phyloP scores from a whole-genome alignment of 805 yeast genomes.

The Blastobotrys robertii region DNA sequence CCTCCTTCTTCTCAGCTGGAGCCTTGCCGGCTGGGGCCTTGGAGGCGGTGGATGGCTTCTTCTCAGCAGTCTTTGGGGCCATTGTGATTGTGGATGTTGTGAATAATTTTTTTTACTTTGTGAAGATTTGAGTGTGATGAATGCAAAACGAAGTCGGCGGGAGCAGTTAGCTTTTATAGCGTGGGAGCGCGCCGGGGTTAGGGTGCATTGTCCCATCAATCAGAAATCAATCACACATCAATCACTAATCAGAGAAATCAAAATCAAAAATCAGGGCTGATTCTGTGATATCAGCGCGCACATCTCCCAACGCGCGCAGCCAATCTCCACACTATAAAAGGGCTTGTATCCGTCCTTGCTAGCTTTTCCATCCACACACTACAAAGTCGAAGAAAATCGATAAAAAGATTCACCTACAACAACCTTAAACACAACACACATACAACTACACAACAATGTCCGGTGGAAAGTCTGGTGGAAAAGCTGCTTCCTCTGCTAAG shows the following conservation, averaged over 20 bases:
- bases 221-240: too few species aligned
- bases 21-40: conserved; percentile 82
- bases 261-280: too few species aligned
- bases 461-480: conserved; percentile 77
- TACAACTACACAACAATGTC: conserved; percentile 40
- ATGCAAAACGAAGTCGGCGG: conserved; percentile 15
- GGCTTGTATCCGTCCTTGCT: too few species aligned
- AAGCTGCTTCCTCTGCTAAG: conserved; percentile 91
- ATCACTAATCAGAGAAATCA: too few species aligned
- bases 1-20: conserved; percentile 88
- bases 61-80: conserved; percentile 45
- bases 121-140: conserved; percentile 13
- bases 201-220: too few species aligned
- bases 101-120: conserved; percentile 23
- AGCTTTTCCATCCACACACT: conserved; percentile 12
- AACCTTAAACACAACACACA: conserved; percentile 4
- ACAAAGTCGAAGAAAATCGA: conserved; percentile 10
- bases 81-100: conserved; percentile 19
- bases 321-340: neutral
- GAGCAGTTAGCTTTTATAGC: neutral
- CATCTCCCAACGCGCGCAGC: neutral
- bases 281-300: too few species aligned
- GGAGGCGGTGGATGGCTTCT: conserved; percentile 44
- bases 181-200: neutral
- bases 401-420: conserved; percentile 15